Conservation (phyloP, 306 rosid genomes). For the Dryas drummondii region DNA sequence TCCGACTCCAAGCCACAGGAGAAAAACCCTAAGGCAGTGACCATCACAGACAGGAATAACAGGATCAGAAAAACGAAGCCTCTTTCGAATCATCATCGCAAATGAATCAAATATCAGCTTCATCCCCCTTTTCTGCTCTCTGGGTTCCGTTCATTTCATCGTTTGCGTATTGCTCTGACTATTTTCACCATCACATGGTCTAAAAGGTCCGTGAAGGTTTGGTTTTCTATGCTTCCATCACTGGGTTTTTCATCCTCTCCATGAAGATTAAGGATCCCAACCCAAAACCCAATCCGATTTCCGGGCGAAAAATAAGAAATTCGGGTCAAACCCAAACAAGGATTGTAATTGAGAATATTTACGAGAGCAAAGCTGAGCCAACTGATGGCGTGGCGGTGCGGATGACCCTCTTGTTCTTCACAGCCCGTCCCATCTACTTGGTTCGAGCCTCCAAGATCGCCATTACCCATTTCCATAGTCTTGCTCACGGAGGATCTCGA, state of each 20-base stretch:
- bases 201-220: background rate
- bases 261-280: conserved; percentile 38
- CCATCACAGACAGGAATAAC: background rate
- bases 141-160: background rate
- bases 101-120: background rate
- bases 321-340: conserved; percentile 26
- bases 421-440: conserved; percentile 42
- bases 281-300: conserved; percentile 8
- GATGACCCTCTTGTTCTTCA: conserved; percentile 61
- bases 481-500: conserved; percentile 40
- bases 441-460: conserved; percentile 59
- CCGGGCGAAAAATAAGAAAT: conserved; percentile 5
- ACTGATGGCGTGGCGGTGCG: conserved; percentile 47
- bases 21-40: conserved; percentile 10
- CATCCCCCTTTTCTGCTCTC: background rate
- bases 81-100: too few relatives aligned
- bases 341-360: conserved; percentile 44
- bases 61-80: too few relatives aligned
- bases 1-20: background rate
- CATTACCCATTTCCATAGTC: conserved; percentile 38
- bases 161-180: background rate
- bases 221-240: conserved; percentile 18
- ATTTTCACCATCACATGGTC: background rate
- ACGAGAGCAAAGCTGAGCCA: conserved; percentile 43
- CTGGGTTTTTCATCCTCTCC: conserved; percentile 2